Evolutionary conservation across 1,139 yeast genomes (phyloP).

Genomic region (Arxiozyma bovina): DNA sequence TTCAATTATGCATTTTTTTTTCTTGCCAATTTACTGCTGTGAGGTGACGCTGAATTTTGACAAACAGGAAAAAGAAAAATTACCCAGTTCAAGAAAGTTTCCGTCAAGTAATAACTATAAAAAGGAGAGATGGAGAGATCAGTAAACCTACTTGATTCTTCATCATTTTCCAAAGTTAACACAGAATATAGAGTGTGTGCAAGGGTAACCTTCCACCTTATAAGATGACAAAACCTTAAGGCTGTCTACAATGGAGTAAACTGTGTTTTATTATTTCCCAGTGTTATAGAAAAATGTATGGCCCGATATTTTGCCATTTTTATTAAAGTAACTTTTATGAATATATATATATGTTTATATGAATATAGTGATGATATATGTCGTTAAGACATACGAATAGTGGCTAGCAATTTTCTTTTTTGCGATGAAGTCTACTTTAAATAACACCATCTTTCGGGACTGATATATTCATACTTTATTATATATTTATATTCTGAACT

Average conservation of each 20-base stretch:
- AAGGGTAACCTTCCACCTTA: too few species aligned
- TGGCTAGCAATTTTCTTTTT: constrained; percentile 25
- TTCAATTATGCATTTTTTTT: too few species aligned
- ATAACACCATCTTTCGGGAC: constrained; percentile 35
- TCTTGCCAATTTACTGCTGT: neutral
- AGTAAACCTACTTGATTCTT: too few species aligned
- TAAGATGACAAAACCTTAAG: too few species aligned
- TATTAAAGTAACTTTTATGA: neutral
- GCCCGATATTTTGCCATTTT: neutral
- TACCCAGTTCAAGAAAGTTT: neutral
- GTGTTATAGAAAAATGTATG: too few species aligned
- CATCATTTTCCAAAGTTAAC: too few species aligned
- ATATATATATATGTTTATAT: neutral
- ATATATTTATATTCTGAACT: neutral
- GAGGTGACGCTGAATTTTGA: neutral
- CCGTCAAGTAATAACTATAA: neutral
- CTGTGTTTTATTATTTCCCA: neutral
- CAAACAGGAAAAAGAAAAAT: too few species aligned
- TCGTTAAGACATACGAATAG: constrained; percentile 26
- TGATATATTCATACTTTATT: constrained; percentile 17
- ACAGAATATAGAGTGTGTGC: too few species aligned
- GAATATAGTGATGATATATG: constrained; percentile 31
- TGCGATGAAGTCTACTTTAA: constrained; percentile 33
- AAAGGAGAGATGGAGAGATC: too few species aligned
- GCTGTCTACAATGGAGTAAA: neutral